Base-by-base conservation (phyloP, 371 early-diverging fungal species). In the Haplosporangium sp. region DNA sequence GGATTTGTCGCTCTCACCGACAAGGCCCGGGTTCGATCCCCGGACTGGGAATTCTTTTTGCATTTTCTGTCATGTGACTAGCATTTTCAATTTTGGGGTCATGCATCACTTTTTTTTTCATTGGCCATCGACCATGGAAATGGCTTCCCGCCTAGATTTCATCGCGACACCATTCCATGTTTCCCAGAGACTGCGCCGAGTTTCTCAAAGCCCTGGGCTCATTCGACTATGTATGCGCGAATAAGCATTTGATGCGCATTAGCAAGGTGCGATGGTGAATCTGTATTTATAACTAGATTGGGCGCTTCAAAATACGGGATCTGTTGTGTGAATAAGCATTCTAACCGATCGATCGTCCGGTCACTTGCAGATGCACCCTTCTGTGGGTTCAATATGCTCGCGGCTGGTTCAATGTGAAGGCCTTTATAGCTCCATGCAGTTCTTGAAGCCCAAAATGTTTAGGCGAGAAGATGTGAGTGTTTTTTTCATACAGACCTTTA, bases 211-310 rank as follows among this genome's bases (percentile, higher is more conserved):
- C 89, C 41, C 43, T 89, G 14, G 89, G 89, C 14, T 83, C 89
- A 1, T 89, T 89, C 76, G 89, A 89, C 67, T 89, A 86, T 81
- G 75, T 58, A 50, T 85, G 87, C 42, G 86, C 86, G 14, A 86
- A 82, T 55, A 89, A 83, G 64, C 74, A 85, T 16, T 66, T 80
- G 14, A 51, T 84, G n/a, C 81, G 80, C 48, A 56, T 84, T 29
- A 71, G 68, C 37, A 83, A 85, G 72, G 86, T 83, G 67, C 12
- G 18, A 29, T 29, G 29, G 29, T n/a, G 12, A 40, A 11, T 14
- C 45, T 62, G 9, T 38, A n/a, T 20, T 11, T 43, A n/a, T 38
- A 40, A 60, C 29, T 14, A 60, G 41, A 43, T 38, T 21, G 0
- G 59, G 52, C 38, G 38, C 43, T 45, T 18, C 52, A 59, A 56